These are phyloP conservation scores for Trametes elegans DNA, from an alignment of 768 basidiomycete species.

Conservation along the genomic window DNA sequence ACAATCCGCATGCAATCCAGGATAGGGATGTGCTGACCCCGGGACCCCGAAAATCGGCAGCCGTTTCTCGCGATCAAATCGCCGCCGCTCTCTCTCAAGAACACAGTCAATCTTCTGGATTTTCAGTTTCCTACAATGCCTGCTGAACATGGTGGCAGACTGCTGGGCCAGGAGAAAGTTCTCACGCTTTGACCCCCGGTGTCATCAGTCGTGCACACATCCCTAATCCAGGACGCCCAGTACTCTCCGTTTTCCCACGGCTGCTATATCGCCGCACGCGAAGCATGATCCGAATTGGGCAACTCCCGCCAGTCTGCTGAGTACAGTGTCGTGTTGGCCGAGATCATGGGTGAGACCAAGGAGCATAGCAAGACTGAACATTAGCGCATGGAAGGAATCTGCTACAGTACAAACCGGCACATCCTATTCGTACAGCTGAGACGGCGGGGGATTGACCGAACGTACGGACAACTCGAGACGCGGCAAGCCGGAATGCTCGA, in stretches of 20 bases:
- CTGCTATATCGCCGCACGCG: conserved; percentile 4
- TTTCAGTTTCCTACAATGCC: too few species aligned
- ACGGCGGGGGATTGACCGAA: background rate
- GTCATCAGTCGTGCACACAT: too few species aligned
- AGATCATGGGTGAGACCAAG: background rate
- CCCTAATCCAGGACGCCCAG: too few species aligned
- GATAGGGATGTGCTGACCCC: too few species aligned
- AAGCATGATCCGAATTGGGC: background rate
- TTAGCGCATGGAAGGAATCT: conserved; percentile 2
- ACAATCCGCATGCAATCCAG: too few species aligned
- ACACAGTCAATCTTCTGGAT: too few species aligned
- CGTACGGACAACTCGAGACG: background rate
- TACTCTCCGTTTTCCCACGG: conserved; percentile 13
- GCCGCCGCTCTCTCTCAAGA: too few species aligned
- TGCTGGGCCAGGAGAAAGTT: too few species aligned
- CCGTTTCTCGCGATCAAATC: too few species aligned
- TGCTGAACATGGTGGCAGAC: too few species aligned
- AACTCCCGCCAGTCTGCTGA: background rate
- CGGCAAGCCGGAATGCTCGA: background rate
- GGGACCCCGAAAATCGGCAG: too few species aligned
- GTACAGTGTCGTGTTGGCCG: background rate
- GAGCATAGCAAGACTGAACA: background rate
- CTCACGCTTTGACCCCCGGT: too few species aligned
- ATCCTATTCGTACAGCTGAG: conserved; percentile 3
- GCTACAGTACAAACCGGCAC: conserved; percentile 4